These are phyloP conservation scores for Hirschioporus abietinus DNA, from an alignment of 768 basidiomycete genomes.

Conservation along the genomic window DNA sequence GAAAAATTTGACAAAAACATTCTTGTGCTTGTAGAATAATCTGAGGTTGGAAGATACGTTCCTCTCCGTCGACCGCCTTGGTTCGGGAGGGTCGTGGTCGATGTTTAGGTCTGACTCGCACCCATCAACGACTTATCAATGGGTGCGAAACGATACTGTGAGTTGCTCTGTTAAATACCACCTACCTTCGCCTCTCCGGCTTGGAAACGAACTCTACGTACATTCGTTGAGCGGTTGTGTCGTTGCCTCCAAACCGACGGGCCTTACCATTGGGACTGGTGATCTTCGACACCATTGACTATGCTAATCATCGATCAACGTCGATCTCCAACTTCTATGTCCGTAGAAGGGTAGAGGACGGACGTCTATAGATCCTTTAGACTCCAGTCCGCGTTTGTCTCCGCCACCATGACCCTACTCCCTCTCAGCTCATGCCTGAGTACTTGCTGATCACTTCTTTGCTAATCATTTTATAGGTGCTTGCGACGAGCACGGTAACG, in stretches of 20 bases:
- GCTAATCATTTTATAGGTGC: conserved; percentile 28
- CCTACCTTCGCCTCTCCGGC: background rate
- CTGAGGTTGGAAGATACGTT: conserved; percentile 69
- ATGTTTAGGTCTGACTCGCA: conserved; percentile 70
- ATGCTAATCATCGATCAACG: background rate
- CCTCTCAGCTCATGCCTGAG: background rate
- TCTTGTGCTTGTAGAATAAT: conserved; percentile 51
- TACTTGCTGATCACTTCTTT: background rate
- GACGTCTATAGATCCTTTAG: background rate
- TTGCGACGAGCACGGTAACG: conserved; percentile 59
- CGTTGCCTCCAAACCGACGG: too few species aligned
- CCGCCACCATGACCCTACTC: too few species aligned
- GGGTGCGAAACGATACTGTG: conserved; percentile 54
- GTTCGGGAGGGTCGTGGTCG: conserved; percentile 43
- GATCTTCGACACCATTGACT: background rate
- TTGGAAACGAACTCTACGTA: too few species aligned
- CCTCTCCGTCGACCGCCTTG: conserved; percentile 55
- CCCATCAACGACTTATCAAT: conserved; percentile 65
- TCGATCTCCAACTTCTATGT: background rate
- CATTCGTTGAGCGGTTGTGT: background rate
- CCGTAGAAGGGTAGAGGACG: background rate
- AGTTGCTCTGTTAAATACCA: conserved; percentile 17
- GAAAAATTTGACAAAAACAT: background rate
- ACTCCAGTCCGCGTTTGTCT: background rate
- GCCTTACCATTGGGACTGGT: background rate